Conservation (phyloP, 2,329 filamentous ascomycete species). For the Pseudogymnoascus sp. region DNA sequence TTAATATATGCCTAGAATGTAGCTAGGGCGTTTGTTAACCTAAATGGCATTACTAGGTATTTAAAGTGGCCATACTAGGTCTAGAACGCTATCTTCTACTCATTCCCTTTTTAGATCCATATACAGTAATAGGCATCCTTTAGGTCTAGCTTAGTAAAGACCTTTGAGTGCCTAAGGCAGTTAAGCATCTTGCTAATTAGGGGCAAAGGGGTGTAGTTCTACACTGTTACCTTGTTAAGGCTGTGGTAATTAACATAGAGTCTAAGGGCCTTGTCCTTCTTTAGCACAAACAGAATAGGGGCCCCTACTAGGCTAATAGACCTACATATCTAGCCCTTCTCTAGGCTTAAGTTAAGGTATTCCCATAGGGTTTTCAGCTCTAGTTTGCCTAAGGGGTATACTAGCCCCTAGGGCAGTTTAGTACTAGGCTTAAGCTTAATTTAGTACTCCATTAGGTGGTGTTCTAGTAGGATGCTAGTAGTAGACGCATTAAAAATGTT, state of each 20-base stretch:
- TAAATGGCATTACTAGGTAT: no score
- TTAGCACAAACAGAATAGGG: constrained; percentile 8
- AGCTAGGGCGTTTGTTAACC: no score
- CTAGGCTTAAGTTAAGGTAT: background rate
- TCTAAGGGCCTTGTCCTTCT: constrained; percentile 14
- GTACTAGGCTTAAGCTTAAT: no score
- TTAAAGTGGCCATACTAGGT: no score
- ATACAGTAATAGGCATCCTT: no score
- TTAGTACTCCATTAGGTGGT: no score
- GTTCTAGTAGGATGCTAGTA: no score
- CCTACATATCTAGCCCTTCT: background rate
- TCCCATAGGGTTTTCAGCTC: background rate
- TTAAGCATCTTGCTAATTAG: constrained; percentile 5
- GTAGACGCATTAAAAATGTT: no score
- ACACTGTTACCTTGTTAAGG: constrained; percentile 9
- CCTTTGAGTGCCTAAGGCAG: background rate
- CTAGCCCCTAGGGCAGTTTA: background rate
- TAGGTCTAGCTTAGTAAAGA: no score
- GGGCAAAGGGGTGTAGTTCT: constrained; percentile 9
- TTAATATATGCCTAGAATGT: constrained; percentile 14
- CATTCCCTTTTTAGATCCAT: no score
- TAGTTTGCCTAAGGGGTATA: background rate
- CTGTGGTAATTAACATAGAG: constrained; percentile 11
- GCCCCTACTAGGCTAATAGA: background rate
- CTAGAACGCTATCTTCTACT: no score